Evolutionary conservation across 164 flowering plant genomes (phyloP), one percentile per base, ranked within the genome.

Genomic region (Vitis labrusca): DNA sequence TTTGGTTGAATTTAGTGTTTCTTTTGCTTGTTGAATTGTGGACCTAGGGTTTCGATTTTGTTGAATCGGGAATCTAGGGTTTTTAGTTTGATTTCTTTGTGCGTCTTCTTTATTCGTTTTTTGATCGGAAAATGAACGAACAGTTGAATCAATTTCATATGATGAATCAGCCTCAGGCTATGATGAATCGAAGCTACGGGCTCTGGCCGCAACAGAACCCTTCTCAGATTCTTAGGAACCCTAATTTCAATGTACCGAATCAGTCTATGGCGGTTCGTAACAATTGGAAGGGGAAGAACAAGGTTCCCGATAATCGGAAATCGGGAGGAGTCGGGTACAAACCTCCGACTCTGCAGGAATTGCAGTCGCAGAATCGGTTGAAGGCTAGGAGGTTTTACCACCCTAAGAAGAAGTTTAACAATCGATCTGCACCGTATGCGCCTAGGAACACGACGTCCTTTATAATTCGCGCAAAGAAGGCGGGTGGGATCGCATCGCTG

Each of bases 361-460:
- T 92, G 62, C 94, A 92, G 64, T 78, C 82, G 0, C 91, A 92
- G 77, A 92, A 90, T 69, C 79, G 93, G 14, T n/a, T 81, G 56
- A 94, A 86, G 77, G 84, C 97, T 7, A 66, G 90, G 29, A 85
- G 86, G 63, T 89, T 83, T 63, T 87, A 92, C 61, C 85, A 84
- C 49, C 84, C 85, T 2, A 93, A 90, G 77, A 93, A 84, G 81
- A 87, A 88, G 67, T 86, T 79, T 66, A 84, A 84, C 53, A 72
- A 80, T 50, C 77, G 93, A 19, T 84, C 80, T 59, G 94, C 90
- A 1, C 97, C 97, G 0, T 88, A 73, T 75, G 98, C 98, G 0
- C 98, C 98, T 0, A 76, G 97, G 63, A 94, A 94, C 71, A 94
- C 96, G 0, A 79, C 91, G 0, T 92, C 97, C 1, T 92, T 76